phyloP scores from a whole-genome alignment of 352 stramenopile genomes.

The Vaucheria bursata region DNA sequence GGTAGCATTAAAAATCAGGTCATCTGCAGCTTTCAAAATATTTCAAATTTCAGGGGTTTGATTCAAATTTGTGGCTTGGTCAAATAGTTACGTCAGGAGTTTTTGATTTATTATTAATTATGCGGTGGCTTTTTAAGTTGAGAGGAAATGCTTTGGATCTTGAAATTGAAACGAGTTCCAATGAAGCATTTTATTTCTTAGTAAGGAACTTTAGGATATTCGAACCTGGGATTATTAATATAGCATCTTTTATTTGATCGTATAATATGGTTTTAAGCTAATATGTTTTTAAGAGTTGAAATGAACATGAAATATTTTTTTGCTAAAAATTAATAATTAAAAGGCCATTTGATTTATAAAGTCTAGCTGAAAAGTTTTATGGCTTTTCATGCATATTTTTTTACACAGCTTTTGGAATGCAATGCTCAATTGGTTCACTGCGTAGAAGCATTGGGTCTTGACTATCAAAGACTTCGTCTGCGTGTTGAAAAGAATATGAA shows the following conservation, averaged over 20 bases:
- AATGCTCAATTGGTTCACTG: background rate
- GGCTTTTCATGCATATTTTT: background rate
- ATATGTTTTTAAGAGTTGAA: background rate
- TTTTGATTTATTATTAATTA: background rate
- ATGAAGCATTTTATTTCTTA: too few species aligned
- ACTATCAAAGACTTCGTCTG: background rate
- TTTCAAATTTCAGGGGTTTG: too few species aligned
- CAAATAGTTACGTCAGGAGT: too few species aligned
- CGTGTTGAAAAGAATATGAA: too few species aligned
- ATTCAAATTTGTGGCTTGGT: too few species aligned
- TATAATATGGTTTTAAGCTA: background rate
- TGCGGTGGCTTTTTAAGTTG: too few species aligned
- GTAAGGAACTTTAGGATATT: background rate
- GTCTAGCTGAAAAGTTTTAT: background rate
- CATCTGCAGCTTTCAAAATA: too few species aligned
- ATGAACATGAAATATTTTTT: background rate
- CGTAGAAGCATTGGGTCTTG: background rate
- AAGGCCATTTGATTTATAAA: background rate
- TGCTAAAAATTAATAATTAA: background rate
- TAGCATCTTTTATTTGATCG: background rate
- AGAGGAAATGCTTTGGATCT: too few species aligned
- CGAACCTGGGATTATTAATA: background rate
- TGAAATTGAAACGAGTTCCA: too few species aligned
- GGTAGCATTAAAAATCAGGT: background rate
- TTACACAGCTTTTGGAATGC: constrained; percentile 7